These are phyloP conservation scores for Coprinellus micaceus DNA, from an alignment of 768 basidiomycete species.

Conservation along the genomic window DNA sequence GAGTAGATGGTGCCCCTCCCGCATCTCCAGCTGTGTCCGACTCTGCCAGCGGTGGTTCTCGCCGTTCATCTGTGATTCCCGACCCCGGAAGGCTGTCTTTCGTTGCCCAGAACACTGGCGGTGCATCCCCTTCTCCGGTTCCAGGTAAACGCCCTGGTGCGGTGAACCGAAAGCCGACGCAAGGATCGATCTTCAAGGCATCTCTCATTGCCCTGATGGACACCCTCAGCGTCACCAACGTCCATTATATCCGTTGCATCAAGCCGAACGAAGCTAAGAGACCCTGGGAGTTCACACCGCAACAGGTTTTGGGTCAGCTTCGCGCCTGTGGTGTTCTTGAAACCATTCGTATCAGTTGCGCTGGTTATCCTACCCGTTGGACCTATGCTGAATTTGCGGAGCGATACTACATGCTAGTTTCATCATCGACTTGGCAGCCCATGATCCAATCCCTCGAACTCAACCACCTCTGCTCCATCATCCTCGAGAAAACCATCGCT, in stretches of 20 bases:
- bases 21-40: constrained; percentile 77
- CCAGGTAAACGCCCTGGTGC: constrained; percentile 62
- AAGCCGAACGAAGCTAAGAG: constrained; percentile 97
- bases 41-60: constrained; percentile 70
- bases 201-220: constrained; percentile 95
- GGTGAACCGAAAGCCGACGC: constrained; percentile 85
- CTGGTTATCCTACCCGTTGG: constrained; percentile 98
- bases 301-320: constrained; percentile 91
- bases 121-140: constrained; percentile 25
- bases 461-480: constrained; percentile 73
- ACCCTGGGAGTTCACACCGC: constrained; percentile 95
- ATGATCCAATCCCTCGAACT: constrained; percentile 83
- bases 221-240: constrained; percentile 94
- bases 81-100: constrained; percentile 80
- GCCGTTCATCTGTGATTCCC: constrained; percentile 80
- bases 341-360: constrained; percentile 97
- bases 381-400: constrained; percentile 98
- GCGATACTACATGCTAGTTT: constrained; percentile 97
- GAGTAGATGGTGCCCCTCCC: constrained; percentile 64
- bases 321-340: constrained; percentile 98
- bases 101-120: constrained; percentile 43
- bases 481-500: constrained; percentile 82
- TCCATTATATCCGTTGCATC: constrained; percentile 99
- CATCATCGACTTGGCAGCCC: constrained; percentile 80
- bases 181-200: constrained; percentile 97